Conservation (phyloP, 2,329 filamentous ascomycete genomes). For the Trichoderma guizhouense region DNA sequence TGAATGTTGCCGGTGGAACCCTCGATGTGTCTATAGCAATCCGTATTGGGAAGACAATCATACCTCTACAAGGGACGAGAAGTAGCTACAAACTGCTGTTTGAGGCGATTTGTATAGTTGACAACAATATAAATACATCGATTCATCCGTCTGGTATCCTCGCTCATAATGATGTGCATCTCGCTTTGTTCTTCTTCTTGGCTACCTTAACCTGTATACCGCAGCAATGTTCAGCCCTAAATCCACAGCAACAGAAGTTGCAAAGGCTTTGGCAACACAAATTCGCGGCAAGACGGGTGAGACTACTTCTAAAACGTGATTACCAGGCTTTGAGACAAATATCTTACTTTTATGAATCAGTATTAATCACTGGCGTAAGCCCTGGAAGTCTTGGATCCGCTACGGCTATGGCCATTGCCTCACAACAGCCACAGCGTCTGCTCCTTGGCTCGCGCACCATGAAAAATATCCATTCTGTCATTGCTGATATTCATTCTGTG, state of each 20-base stretch:
- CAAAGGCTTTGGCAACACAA: neutral
- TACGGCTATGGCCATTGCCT: neutral
- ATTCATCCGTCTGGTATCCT: neutral
- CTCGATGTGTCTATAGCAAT: neutral
- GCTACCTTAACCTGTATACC: neutral
- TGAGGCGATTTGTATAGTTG: neutral
- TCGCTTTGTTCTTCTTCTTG: neutral
- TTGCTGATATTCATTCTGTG: neutral
- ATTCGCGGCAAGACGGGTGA: neutral
- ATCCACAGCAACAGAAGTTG: neutral
- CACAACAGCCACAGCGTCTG: neutral
- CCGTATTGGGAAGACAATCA: neutral
- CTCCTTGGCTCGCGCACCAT: neutral
- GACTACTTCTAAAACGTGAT: neutral
- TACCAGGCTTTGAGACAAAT: neutral
- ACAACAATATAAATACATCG: neutral
- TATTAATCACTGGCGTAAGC: neutral
- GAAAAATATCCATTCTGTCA: neutral
- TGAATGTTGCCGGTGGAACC: neutral
- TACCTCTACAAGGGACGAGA: neutral
- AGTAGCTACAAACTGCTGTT: neutral
- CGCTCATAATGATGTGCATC: neutral
- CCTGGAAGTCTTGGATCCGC: neutral
- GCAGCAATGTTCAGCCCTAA: neutral
- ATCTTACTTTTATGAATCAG: neutral